phyloP scores from a whole-genome alignment of 148 eudicot species.

The Persicaria tinctoria region DNA sequence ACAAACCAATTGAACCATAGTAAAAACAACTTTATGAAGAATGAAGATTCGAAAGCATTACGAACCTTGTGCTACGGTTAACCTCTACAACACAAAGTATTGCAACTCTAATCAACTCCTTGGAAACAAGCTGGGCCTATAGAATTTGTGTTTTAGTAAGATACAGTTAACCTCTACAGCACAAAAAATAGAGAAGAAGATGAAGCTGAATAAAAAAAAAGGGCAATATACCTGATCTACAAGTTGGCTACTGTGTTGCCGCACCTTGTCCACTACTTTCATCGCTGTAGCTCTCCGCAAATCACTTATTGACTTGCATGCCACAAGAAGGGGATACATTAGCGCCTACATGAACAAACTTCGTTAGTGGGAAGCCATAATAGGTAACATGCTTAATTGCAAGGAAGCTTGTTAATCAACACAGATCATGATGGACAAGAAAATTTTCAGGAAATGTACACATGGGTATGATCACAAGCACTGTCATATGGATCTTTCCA shows the following conservation, averaged over 20 bases:
- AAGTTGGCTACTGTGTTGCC: slow-evolving; percentile 87
- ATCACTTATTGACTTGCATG: slow-evolving; percentile 94
- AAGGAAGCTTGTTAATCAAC: neutral
- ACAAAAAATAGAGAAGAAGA: slow-evolving; percentile 1
- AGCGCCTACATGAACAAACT: slow-evolving; percentile 56
- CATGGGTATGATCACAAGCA: neutral
- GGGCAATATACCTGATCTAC: slow-evolving; percentile 68
- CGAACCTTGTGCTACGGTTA: too few species aligned
- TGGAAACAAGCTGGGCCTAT: slow-evolving; percentile 97
- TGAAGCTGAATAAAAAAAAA: neutral
- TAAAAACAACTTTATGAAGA: too few species aligned
- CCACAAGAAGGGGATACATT: slow-evolving; percentile 99
- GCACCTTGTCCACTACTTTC: slow-evolving; percentile 91
- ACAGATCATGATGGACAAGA: neutral
- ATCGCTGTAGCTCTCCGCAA: slow-evolving; percentile 89
- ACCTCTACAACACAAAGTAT: too few species aligned
- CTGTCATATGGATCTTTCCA: neutral
- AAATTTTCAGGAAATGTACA: neutral
- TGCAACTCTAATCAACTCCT: slow-evolving; percentile 89
- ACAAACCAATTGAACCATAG: too few species aligned
- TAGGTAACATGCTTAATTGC: neutral
- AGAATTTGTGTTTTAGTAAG: slow-evolving; percentile 8
- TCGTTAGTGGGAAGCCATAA: slow-evolving; percentile 1
- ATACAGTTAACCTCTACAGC: neutral
- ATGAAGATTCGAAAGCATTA: too few species aligned